phyloP scores from a whole-genome alignment of 306 rosid genomes.

The Cucurbita argyrosperma region DNA sequence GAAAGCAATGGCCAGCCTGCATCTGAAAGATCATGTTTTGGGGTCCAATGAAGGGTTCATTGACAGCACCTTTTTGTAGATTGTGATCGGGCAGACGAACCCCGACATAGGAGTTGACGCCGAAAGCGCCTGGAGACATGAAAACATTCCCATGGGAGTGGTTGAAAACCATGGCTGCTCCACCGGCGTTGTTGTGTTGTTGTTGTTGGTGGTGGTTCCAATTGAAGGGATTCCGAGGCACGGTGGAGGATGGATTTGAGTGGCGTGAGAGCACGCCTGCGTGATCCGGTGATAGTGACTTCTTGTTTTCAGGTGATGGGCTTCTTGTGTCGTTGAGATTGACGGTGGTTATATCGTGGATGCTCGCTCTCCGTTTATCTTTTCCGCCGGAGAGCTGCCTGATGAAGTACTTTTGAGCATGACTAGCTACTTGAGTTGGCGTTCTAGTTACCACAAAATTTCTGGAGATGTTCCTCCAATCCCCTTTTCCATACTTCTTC shows the following conservation, averaged over 20 bases:
- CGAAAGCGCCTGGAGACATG: conserved; percentile 30
- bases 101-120: conserved; percentile 28
- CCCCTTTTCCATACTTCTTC: conserved; percentile 55
- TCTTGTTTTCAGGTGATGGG: conserved; percentile 36
- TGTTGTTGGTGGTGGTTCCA: conserved; percentile 23
- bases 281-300: conserved; percentile 32
- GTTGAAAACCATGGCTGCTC: conserved; percentile 26
- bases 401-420: conserved; percentile 90
- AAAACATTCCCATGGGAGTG: conserved; percentile 28
- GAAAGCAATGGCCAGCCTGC: conserved; percentile 5
- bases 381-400: conserved; percentile 76
- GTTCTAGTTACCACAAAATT: conserved; percentile 8
- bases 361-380: conserved; percentile 88
- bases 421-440: conserved; percentile 85
- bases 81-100: conserved; percentile 3
- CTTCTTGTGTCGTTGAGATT: conserved; percentile 43
- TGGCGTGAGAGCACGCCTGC: conserved; percentile 18
- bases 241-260: conserved; percentile 9
- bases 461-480: conserved; percentile 66
- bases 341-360: conserved; percentile 90
- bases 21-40: conserved; percentile 7
- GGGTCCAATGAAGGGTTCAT: conserved; percentile 2
- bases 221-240: background rate
- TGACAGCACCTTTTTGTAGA: background rate
- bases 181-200: conserved; percentile 24